phyloP scores from a whole-genome alignment of 805 yeast species.

The Teunomyces panamensis region DNA sequence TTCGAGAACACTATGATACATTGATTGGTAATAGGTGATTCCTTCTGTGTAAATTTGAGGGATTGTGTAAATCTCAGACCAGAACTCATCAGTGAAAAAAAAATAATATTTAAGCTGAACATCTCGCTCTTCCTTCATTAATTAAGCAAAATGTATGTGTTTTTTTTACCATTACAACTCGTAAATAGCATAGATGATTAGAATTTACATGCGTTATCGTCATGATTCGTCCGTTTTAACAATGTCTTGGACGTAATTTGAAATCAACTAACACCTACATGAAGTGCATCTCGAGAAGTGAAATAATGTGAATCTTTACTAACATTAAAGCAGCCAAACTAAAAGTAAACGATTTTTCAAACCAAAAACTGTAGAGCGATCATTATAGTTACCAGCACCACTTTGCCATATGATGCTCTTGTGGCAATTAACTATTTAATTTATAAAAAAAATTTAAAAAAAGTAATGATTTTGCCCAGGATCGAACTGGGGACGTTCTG shows the following conservation, averaged over 20 bases:
- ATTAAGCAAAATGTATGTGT: not conserved
- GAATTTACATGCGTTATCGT: slow-evolving; percentile 44
- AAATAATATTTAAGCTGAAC: not conserved
- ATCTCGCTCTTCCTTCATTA: not conserved
- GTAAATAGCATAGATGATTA: slow-evolving; percentile 21
- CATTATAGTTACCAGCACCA: too few species aligned
- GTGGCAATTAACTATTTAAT: too few species aligned
- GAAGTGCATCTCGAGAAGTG: slow-evolving; percentile 19
- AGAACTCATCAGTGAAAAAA: not conserved
- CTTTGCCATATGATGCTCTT: too few species aligned
- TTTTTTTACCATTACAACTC: not conserved
- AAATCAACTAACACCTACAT: slow-evolving; percentile 47
- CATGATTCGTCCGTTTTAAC: slow-evolving; percentile 38
- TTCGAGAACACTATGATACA: slow-evolving; percentile 8
- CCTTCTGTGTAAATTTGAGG: not conserved
- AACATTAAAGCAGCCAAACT: not conserved
- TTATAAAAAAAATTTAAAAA: not conserved
- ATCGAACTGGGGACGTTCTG: slow-evolving; percentile 99
- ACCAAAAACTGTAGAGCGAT: not conserved
- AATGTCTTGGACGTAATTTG: slow-evolving; percentile 37
- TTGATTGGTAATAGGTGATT: slow-evolving; percentile 2
- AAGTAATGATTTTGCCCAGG: slow-evolving; percentile 94
- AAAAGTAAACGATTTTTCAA: too few species aligned
- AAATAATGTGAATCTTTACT: not conserved
- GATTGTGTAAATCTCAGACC: not conserved